Base-by-base conservation (phyloP, 1,284 basidiomycete genomes). In the Ustilago trichophora region DNA sequence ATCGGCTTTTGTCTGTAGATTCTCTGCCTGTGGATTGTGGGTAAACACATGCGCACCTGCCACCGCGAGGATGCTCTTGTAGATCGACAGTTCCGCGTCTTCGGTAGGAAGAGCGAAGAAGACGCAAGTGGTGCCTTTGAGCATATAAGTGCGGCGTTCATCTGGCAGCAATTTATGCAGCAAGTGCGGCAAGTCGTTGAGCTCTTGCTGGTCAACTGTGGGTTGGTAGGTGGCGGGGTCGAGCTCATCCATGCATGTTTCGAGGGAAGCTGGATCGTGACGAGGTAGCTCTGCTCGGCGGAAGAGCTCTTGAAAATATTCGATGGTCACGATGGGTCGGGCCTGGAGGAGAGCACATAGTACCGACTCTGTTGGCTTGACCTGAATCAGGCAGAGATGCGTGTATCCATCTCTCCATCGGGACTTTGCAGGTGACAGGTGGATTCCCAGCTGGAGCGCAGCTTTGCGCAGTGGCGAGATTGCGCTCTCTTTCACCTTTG, bases 51-150 rank as follows among this genome's bases (percentile, higher is more conserved):
- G 58, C 9, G 63, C 68, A 2, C 68, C 68, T 5, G 54, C 63
- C 2, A 59, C 24, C 24, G 50, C 35, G 24, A 67, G 53, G 21
- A 71, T 42, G 33, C 42, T 56, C 12, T 51, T 52, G 46, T 71
- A 71, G 45, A 66, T 63, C 24, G 43, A 12, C 15, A 71, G 24
- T 36, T 71, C 68, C 16, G 50, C 32, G 7, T 66, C 58, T 55
- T 71, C 58, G 29, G 12, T 25, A 6, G 63, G 51, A 7, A 59
- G 53, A 18, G 51, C 51, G 13, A 75, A 54, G 21, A 73, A 52
- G 16, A 76, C 45, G 32, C 55, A 57, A 4, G 72, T 76, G 8
- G 64, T 73, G 12, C 68, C 73, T 19, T 42, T 50, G 25, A 76
- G 59, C 53, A 76, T 66, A 29, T 53, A 53, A 13, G 51, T 64